Conservation (phyloP, 176 grass and related monocot species). For the Bothriochloa decipiens region DNA sequence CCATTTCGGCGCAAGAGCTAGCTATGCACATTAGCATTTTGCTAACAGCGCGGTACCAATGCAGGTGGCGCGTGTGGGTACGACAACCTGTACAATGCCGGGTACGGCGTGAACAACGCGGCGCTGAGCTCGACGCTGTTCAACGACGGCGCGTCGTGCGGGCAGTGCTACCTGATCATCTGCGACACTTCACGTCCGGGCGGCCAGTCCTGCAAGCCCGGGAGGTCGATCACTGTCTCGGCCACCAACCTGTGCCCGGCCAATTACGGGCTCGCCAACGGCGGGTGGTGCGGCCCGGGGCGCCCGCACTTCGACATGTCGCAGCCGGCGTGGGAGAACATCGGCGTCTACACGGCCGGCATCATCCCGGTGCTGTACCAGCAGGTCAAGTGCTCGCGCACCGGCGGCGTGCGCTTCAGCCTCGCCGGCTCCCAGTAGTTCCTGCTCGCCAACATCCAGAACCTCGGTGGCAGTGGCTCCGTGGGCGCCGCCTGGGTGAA, state of each 20-base stretch:
- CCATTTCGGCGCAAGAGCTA: no score
- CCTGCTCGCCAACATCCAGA: slow-evolving; percentile 53
- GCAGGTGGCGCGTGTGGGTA: slow-evolving; percentile 88
- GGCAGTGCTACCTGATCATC: no score
- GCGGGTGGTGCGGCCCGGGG: slow-evolving; percentile 66
- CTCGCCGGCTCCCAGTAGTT: slow-evolving; percentile 51
- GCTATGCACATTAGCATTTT: background rate
- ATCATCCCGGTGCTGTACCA: slow-evolving; percentile 57
- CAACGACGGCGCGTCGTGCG: no score
- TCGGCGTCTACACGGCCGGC: slow-evolving; percentile 40
- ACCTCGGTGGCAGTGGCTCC: slow-evolving; percentile 56
- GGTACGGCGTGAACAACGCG: background rate
- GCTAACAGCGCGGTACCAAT: background rate
- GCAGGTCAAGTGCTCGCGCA: slow-evolving; percentile 50
- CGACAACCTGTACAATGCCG: slow-evolving; percentile 59
- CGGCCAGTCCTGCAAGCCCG: slow-evolving; percentile 18
- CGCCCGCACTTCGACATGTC: slow-evolving; percentile 68
- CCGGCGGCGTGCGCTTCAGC: slow-evolving; percentile 47
- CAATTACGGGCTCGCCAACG: slow-evolving; percentile 52
- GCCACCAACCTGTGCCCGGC: slow-evolving; percentile 68
- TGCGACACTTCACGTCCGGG: background rate
- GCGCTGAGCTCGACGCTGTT: no score
- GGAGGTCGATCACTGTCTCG: slow-evolving; percentile 27
- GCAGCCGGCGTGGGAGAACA: slow-evolving; percentile 57
- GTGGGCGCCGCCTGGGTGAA: slow-evolving; percentile 29